Evolutionary conservation across 2,329 filamentous ascomycete species (phyloP).

Genomic region (Diaporthe humulicola): DNA sequence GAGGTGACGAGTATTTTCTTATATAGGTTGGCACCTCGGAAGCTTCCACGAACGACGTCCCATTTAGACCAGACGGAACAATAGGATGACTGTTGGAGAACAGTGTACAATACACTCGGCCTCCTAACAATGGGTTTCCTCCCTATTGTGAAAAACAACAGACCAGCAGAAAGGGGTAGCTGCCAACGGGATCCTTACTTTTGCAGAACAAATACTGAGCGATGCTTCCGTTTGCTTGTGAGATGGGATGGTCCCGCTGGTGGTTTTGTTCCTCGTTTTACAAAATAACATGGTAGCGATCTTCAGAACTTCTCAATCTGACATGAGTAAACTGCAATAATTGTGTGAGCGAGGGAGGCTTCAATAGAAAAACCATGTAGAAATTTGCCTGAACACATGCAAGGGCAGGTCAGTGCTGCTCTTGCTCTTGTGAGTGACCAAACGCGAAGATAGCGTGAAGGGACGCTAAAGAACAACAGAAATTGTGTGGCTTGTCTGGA

Average conservation of each 20-base stretch:
- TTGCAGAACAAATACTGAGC: not conserved
- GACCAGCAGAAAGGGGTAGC: no score
- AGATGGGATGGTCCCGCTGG: not conserved
- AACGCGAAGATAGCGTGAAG: not conserved
- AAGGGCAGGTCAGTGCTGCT: no score
- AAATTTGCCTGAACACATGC: not conserved
- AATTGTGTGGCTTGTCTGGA: not conserved
- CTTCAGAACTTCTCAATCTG: not conserved
- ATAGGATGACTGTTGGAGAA: not conserved
- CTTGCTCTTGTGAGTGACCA: no score
- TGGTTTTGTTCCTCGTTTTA: not conserved
- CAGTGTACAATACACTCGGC: no score
- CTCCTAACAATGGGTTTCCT: not conserved
- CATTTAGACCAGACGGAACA: constrained; percentile 9
- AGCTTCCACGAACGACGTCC: not conserved
- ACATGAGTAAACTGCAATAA: not conserved
- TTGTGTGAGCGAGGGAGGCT: not conserved
- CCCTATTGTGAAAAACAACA: not conserved
- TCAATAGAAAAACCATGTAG: not conserved
- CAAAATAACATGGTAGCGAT: not conserved
- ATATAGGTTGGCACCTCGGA: not conserved
- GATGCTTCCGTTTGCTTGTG: not conserved
- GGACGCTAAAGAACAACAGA: not conserved
- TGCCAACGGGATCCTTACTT: not conserved
- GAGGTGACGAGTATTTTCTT: not conserved